A percentile compares a stretch with the other conserved stretches of the same genome.
Conservation (phyloP, 257 asterid genomes). For the Jaltomata sinuosa region DNA sequence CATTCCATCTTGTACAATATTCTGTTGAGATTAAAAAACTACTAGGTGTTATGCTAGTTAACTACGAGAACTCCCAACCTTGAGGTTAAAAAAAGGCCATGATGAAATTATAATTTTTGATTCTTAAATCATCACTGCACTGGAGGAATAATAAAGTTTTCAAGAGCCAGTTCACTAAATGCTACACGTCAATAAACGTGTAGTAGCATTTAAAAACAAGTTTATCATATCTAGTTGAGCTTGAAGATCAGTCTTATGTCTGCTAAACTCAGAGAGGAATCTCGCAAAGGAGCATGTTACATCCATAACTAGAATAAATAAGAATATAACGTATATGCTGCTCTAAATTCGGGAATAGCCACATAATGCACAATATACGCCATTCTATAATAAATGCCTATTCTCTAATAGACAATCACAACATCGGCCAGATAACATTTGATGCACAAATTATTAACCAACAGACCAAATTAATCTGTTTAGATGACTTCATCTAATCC, state of each 20-base stretch:
- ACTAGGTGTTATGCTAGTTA: neutral
- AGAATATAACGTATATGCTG: neutral
- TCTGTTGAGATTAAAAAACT: neutral
- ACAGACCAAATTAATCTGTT: neutral
- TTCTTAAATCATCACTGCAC: neutral
- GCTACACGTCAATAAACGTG: neutral
- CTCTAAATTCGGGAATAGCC: neutral
- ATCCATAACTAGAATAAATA: neutral
- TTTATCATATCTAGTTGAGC: neutral
- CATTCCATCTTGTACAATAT: neutral
- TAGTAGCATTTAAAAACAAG: neutral
- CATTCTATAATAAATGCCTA: neutral
- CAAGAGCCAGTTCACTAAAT: neutral
- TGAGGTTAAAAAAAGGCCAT: neutral
- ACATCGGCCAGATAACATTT: neutral
- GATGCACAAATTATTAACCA: neutral
- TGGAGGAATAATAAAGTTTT: neutral
- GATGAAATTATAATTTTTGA: neutral
- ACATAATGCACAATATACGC: neutral
- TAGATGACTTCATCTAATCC: neutral
- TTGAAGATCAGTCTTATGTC: neutral
- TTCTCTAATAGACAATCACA: neutral
- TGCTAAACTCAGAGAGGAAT: neutral
- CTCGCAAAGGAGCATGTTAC: neutral
- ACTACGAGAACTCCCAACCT: neutral